Conservation (phyloP, 805 yeast genomes). For the Starmerella bombicola region DNA sequence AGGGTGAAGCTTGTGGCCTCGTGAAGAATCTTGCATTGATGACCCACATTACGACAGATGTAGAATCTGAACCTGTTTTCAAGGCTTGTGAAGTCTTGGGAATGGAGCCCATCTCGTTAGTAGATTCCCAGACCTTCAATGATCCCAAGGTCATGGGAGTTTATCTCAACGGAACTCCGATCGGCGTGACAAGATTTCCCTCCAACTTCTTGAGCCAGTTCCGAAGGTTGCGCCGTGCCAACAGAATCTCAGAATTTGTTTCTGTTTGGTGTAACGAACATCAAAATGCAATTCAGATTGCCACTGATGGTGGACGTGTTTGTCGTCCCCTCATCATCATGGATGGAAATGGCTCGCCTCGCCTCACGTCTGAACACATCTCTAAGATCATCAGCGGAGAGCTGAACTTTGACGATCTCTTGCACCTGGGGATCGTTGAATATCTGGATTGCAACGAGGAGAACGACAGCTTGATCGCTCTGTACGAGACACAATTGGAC, state of each 20-base stretch:
- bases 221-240: conserved; percentile 68
- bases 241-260: conserved; percentile 78
- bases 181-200: conserved; percentile 83
- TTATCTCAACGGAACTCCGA: conserved; percentile 82
- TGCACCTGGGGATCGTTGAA: conserved; percentile 77
- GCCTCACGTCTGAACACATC: conserved; percentile 62
- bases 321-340: conserved; percentile 93
- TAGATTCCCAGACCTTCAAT: conserved; percentile 77
- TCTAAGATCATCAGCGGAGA: conserved; percentile 48
- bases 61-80: conserved; percentile 81
- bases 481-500: conserved; percentile 59
- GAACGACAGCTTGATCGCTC: conserved; percentile 83
- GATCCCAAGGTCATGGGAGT: conserved; percentile 69
- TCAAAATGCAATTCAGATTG: conserved; percentile 88
- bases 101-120: conserved; percentile 68
- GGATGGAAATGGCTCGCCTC: conserved; percentile 47
- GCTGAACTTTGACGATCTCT: conserved; percentile 83
- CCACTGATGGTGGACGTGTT: conserved; percentile 97
- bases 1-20: conserved; percentile 99
- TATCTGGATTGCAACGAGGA: conserved; percentile 96
- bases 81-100: conserved; percentile 71
- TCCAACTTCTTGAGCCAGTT: conserved; percentile 67
- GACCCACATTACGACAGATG: conserved; percentile 98
- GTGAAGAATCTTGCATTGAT: conserved; percentile 92
- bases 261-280: conserved; percentile 83